Base-by-base conservation (phyloP, 345 rosid species). In the Sisymbrium irio region DNA sequence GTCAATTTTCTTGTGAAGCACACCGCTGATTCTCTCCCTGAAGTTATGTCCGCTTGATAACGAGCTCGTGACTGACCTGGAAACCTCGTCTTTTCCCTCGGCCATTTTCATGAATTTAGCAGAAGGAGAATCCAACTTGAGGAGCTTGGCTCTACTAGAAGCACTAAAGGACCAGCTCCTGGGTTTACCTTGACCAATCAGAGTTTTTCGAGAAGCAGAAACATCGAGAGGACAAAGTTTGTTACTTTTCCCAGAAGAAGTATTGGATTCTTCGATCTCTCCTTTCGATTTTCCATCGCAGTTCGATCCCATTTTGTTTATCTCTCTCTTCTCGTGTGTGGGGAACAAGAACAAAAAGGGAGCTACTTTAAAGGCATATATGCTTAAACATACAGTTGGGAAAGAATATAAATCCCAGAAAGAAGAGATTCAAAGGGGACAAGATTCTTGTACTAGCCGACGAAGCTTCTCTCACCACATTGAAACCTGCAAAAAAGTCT, bases 51-150 rank as follows among this genome's bases (percentile, higher is more conserved):
- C 53, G 49, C 83, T 79, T 3, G 53, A 45, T 27, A 39, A 56
- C 0, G 88, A 76, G 75, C 83, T 82, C 32, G 58, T 73, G 51
- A 91, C 92, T 6, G 91, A 73, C 32, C 89, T 85, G 6, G 96
- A 95, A 47, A 85, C 61, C 45, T 83, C 87, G 46, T 95, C 97
- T 65, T 79, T 90, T 19, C 82, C 81, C 67, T 78, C 77, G 0
- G 97, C 93, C 45, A 95, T 69, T 78, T 75, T 81, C 82, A 57
- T 84, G 81, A 92, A 86, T 42, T 64, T 84, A 54, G 84, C 88
- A 27, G 95, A 91, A 47, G 97, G 90, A 20, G 96, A 87, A 18
- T 88, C 91, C 11, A 85, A 69, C 62, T 85, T 82, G 4, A 88
- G 84, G 69, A 93, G 81, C 22, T 77, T 83, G 50, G 81, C 1